Conservation (phyloP, 352 stramenopile genomes). For the Aphanomyces cochlioides region DNA sequence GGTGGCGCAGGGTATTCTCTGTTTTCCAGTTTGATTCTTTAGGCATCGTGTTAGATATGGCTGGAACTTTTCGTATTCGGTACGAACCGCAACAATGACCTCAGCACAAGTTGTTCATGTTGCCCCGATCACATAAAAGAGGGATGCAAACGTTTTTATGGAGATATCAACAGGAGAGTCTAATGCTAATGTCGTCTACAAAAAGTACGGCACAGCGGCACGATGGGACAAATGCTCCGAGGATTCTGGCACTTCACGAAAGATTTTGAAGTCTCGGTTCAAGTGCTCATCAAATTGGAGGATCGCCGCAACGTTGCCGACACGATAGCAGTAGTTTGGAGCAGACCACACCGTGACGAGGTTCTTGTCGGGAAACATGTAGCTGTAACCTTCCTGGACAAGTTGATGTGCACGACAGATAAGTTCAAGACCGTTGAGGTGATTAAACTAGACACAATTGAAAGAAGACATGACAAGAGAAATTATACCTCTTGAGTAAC, state of each 20-base stretch:
- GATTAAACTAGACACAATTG: constrained; percentile 64
- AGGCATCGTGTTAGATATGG: not conserved
- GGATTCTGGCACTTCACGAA: constrained; percentile 84
- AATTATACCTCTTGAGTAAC: constrained; percentile 57
- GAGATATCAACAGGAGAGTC: not conserved
- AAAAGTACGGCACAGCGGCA: constrained; percentile 79
- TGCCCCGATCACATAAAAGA: not conserved
- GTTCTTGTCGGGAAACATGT: constrained; percentile 85
- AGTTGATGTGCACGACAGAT: constrained; percentile 88
- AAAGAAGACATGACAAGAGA: not conserved
- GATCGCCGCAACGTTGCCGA: constrained; percentile 80
- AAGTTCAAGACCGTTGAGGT: constrained; percentile 87
- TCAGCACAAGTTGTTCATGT: not conserved
- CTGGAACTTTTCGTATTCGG: constrained; percentile 22
- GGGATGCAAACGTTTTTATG: not conserved
- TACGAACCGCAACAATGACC: constrained; percentile 14
- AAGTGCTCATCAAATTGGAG: constrained; percentile 79
- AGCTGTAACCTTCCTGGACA: constrained; percentile 89
- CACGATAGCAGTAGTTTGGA: constrained; percentile 85
- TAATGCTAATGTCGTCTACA: constrained; percentile 47
- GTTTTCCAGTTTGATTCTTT: not conserved
- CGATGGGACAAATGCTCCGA: constrained; percentile 73
- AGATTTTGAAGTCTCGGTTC: constrained; percentile 84
- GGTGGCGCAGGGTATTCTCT: constrained; percentile 59
- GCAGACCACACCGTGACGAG: constrained; percentile 81